Percentiles rank a stretch among this genome's conserved stretches.
These are phyloP conservation scores for Crithidia mellificae DNA, from an alignment of 208 protist species.

Conservation along the genomic window DNA sequence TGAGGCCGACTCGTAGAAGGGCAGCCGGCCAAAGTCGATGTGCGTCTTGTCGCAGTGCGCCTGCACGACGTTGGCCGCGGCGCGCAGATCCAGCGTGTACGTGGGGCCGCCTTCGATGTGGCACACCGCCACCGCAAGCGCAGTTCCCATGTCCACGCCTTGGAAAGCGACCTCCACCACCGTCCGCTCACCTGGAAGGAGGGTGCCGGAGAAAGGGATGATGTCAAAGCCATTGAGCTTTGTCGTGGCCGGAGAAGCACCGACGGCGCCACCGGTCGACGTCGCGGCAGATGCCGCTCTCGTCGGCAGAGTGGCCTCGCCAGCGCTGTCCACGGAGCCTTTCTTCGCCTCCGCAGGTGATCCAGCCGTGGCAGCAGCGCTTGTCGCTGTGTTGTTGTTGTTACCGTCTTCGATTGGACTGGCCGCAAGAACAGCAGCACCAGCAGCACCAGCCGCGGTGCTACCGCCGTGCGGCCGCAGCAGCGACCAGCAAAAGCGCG, in stretches of 20 bases:
- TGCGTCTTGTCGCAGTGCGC: conserved; percentile 81
- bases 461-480: conserved; percentile 31
- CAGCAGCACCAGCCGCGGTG: neutral
- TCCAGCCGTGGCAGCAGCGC: conserved; percentile 1
- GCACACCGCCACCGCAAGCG: conserved; percentile 80
- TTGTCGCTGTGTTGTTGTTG: too few relatives aligned
- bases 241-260: conserved; percentile 17
- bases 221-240: conserved; percentile 90
- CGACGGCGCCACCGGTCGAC: neutral
- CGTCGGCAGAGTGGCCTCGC: conserved; percentile 16
- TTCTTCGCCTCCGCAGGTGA: neutral
- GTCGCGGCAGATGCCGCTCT: neutral
- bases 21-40: conserved; percentile 92
- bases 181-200: conserved; percentile 80
- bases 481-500: conserved; percentile 74
- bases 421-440: too few relatives aligned
- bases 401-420: neutral
- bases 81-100: conserved; percentile 86
- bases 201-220: conserved; percentile 88
- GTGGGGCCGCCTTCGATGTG: conserved; percentile 88
- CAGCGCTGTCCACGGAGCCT: conserved; percentile 32
- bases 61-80: conserved; percentile 68
- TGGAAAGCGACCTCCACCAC: conserved; percentile 90
- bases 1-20: conserved; percentile 69
- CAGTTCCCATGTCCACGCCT: conserved; percentile 27